phyloP scores from a whole-genome alignment of 306 rosid genomes.

The Hylodesmum podocarpum region DNA sequence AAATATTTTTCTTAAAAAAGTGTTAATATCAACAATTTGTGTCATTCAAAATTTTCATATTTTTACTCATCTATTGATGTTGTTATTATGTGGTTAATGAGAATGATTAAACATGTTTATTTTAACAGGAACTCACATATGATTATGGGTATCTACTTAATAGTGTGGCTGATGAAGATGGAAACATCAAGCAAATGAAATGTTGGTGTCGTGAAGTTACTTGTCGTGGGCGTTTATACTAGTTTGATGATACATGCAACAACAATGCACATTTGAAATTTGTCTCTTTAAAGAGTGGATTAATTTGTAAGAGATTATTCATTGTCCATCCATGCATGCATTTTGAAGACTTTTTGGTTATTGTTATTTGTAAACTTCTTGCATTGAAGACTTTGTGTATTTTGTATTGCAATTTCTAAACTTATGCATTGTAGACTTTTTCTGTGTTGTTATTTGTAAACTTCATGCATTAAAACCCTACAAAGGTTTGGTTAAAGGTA shows the following conservation, averaged over 20 bases:
- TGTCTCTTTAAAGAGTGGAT: not conserved
- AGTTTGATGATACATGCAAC: not conserved
- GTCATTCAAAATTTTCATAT: not conserved
- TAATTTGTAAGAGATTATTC: no score
- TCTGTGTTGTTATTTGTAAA: no score
- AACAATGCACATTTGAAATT: not conserved
- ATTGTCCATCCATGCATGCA: no score
- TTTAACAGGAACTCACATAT: slow-evolving; percentile 24
- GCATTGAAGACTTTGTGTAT: no score
- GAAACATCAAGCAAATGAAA: not conserved
- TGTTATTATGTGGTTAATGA: no score
- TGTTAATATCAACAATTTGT: not conserved
- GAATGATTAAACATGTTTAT: not conserved
- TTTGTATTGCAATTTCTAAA: no score
- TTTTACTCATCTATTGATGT: not conserved
- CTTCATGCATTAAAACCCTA: no score
- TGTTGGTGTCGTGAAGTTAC: not conserved
- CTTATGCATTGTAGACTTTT: no score
- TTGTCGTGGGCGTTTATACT: slow-evolving; percentile 14
- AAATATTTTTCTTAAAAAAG: no score
- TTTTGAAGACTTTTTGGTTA: no score
- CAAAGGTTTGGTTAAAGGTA: no score
- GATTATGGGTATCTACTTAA: slow-evolving; percentile 6
- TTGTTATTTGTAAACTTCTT: no score
- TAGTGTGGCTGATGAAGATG: slow-evolving; percentile 7